Evolutionary conservation across 1,139 yeast species (phyloP), one percentile per base, ranked within the genome.

Genomic region (Hemisphaericaspora subhashii): DNA sequence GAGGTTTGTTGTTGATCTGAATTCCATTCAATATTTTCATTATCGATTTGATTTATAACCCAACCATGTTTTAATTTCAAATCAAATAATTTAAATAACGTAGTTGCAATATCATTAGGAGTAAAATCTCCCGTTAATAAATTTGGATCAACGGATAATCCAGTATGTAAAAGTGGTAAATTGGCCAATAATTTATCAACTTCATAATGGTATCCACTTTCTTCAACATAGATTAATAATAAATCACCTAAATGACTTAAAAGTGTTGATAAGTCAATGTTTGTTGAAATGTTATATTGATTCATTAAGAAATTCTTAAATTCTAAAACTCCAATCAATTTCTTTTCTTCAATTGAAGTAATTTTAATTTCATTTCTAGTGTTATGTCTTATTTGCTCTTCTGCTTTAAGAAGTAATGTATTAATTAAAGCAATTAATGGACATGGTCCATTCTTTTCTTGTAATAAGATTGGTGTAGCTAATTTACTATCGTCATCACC

Each of bases 391-490:
- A 31, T 31, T 22, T 24, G 28, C 12, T 21, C 9, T 12, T 26
- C 38, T 6, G 21, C 8, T 15, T 33, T 28, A 4, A 47, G 37
- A 9, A 48, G 28, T 11, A 48, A 33, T 2, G 89, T 77, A 56
- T 90, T 90, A 37, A 82, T 73, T 31, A 90, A 64, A 0, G 96
- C 90, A n/a, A 89, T 76, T 31, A 90, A 62, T 2, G 96, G 95
- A 55, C 96, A 89, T 0, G 96, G 96, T 0, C 96, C 97, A 52
- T 89, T 87, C 34, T 62, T 71, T 46, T 86, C 86, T 60, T 90
- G 97, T 14, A 87, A 62, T n/a, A 90, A 62, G 26, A 89, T 79
- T n/a, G 77, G 81, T 17, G 79, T 67, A 41, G 54, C 55, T 30
- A 62, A 57, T 33, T 60, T 61, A 10, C 20, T 26, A 10, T 16